Conservation (phyloP, 2,329 filamentous ascomycete genomes). For the Verticillium nubilum region DNA sequence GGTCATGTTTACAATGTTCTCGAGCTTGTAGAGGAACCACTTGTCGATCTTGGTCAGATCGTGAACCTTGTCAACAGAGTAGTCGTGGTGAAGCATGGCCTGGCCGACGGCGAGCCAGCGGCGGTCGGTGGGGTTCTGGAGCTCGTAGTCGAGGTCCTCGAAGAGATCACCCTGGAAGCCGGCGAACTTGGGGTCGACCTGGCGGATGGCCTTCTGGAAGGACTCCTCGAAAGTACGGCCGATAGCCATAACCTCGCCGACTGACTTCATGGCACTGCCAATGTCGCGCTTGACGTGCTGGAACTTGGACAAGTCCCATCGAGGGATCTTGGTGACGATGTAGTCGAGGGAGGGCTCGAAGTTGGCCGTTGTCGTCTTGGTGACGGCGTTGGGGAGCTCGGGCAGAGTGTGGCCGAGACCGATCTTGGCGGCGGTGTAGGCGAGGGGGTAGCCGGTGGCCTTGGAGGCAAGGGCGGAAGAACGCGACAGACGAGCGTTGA, state of each 20-base stretch:
- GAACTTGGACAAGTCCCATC: slow-evolving; percentile 98
- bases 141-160: slow-evolving; percentile 82
- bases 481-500: slow-evolving; percentile 96
- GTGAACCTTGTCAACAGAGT: slow-evolving; percentile 86
- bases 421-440: slow-evolving; percentile 97
- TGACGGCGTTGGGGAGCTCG: slow-evolving; percentile 94
- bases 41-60: slow-evolving; percentile 98
- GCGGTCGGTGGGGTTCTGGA: slow-evolving; percentile 90
- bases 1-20: slow-evolving; percentile 92
- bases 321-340: slow-evolving; percentile 96
- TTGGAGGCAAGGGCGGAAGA: slow-evolving; percentile 97
- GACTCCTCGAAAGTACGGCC: slow-evolving; percentile 98
- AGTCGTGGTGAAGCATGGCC: slow-evolving; percentile 95
- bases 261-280: slow-evolving; percentile 97
- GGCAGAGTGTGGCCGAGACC: slow-evolving; percentile 92
- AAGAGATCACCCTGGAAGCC: slow-evolving; percentile 96
- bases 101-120: slow-evolving; percentile 97
- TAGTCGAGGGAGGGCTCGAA: slow-evolving; percentile 98
- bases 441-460: slow-evolving; percentile 93
- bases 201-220: slow-evolving; percentile 97
- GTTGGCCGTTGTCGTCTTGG: slow-evolving; percentile 97
- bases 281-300: slow-evolving; percentile 98
- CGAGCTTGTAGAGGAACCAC: slow-evolving; percentile 98
- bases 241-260: slow-evolving; percentile 99
- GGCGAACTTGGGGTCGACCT: slow-evolving; percentile 86